Evolutionary conservation across 805 yeast genomes (phyloP).

Genomic region (Myxozyma neotropica): DNA sequence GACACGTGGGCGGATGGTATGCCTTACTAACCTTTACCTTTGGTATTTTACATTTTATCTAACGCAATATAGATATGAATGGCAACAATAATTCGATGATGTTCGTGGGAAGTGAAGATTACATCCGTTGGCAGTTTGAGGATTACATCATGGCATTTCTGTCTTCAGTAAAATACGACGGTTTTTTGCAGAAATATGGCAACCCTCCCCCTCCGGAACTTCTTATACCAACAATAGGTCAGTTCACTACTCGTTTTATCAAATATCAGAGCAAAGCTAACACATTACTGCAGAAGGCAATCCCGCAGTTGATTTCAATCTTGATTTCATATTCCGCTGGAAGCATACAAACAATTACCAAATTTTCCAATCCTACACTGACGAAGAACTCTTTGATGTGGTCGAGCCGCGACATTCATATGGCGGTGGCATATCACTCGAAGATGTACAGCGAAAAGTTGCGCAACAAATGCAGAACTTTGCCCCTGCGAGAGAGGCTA

Average conservation of each 20-base stretch:
- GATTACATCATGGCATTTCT: conserved; percentile 81
- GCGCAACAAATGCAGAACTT: conserved; percentile 34
- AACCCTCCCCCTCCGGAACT: conserved; percentile 44
- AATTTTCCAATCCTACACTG: conserved; percentile 60
- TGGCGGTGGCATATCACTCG: conserved; percentile 35
- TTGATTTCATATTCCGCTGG: conserved; percentile 57
- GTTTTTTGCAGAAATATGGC: conserved; percentile 50
- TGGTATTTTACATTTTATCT: not conserved
- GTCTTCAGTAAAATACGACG: conserved; percentile 69
- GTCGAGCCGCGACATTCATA: conserved; percentile 52
- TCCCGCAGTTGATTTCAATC: conserved; percentile 49
- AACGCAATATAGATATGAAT: conserved; percentile 41
- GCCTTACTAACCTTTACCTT: not conserved
- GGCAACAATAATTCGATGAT: conserved; percentile 50
- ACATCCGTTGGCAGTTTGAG: conserved; percentile 82
- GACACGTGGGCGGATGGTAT: conserved; percentile 46
- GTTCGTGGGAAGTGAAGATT: conserved; percentile 81
- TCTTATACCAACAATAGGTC: conserved; percentile 37
- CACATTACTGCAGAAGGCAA: conserved; percentile 38
- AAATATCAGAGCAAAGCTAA: not conserved
- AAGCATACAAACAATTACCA: conserved; percentile 55
- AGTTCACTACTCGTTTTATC: not conserved
- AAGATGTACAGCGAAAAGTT: conserved; percentile 36
- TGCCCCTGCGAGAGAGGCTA: conserved; percentile 37
- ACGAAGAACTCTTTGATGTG: conserved; percentile 68